Evolutionary conservation across 257 asterid genomes (phyloP), one percentile per base, ranked within the genome.

Genomic region (Nicotiana tabacum): DNA sequence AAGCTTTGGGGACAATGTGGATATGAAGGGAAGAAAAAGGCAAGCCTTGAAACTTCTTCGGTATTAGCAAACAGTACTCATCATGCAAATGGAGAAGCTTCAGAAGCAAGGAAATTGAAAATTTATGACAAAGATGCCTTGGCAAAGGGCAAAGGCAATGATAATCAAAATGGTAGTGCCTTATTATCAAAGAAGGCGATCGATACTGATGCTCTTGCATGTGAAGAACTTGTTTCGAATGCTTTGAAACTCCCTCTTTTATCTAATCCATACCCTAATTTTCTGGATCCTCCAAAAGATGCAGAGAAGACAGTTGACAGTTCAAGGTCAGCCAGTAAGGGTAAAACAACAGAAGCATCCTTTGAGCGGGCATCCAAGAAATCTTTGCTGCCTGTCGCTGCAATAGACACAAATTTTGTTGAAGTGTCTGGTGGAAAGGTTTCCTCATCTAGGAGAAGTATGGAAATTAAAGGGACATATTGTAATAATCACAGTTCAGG

Each of bases 221-320:
- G 91, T 86, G 99, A 93, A 72, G 97, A 91, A 77, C 93, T 93
- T 78, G 91, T 92, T 86, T 94, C 96, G 35, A 90, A 88, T 85
- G 91, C 97, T 83, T 78, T 92, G 85, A 95, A 90, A 86, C 97
- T 95, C 81, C 99, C 97, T n/a, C 95, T 97, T 88, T 39, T 95
- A 39, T 91, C 92, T 29, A 83, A 86, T 85, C 87, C 92, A 33
- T 86, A 83, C 57, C 60, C 86, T 84, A 62, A 83, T 29, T 85
- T 57, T 80, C 82, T 80, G 5, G 84, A 88, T 78, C 91, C 88
- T 61, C 83, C 87, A 76, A 88, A 89, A 83, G 90, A 82, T 86
- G 69, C 43, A 69, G 84, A 82, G 53, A 88, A 81, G 84, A 18
- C 80, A 33, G 77, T 55, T 81, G 57, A 57, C 78, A 79, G 43